Evolutionary conservation across 306 rosid genomes (phyloP).

Genomic region (Mucuna pruriens): DNA sequence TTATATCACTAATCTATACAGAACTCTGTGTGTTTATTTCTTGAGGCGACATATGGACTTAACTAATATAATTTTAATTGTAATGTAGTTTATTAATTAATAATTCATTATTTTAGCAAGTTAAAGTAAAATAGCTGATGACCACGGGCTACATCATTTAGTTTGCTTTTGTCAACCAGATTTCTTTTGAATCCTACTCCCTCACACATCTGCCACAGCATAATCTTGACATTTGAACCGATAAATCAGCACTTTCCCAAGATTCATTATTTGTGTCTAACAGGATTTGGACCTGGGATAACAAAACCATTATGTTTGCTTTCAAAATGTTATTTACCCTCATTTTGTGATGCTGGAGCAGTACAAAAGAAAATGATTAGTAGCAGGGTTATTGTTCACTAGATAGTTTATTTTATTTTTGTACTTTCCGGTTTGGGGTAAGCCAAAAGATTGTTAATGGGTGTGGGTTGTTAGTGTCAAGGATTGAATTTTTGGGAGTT

Average conservation of each 20-base stretch:
- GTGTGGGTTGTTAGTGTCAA: background rate
- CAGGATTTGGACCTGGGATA: background rate
- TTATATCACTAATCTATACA: background rate
- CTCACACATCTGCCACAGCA: background rate
- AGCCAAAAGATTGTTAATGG: background rate
- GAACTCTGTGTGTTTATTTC: background rate
- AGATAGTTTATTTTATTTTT: background rate
- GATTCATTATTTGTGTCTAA: background rate
- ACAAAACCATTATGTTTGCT: background rate
- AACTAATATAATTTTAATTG: background rate
- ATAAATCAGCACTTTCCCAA: background rate
- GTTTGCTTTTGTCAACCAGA: background rate
- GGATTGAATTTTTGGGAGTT: slow-evolving; percentile 5
- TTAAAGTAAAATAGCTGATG: background rate
- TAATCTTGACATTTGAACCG: background rate
- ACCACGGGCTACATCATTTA: background rate
- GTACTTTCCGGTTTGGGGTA: background rate
- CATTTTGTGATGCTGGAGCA: background rate
- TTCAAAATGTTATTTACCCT: background rate
- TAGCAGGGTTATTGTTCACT: background rate
- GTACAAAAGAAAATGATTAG: background rate
- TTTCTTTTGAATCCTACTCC: background rate
- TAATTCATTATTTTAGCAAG: background rate
- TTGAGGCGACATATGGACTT: background rate
- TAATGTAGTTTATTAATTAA: background rate